Base-by-base conservation (phyloP, 208 protist species). In the Spongospora subterranea region DNA sequence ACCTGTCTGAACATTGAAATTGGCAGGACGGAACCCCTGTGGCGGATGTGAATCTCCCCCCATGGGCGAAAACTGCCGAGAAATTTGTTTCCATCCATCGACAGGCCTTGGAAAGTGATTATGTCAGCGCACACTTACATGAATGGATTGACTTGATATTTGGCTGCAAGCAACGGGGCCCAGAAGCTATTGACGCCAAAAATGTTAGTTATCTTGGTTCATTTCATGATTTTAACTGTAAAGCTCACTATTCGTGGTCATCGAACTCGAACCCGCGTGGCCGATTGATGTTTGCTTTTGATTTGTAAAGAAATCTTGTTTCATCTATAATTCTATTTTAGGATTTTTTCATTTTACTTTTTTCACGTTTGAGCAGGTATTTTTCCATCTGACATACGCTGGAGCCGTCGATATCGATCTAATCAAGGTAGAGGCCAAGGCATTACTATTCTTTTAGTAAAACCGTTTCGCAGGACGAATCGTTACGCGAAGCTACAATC, bases 371-470 rank as follows among this genome's bases (percentile, higher is more conserved):
- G 24, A 60, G 6, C 24, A 60, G 50, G 50, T 99, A 35, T 99
- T 99, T 92, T 95, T 97, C 91, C 96, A 96, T 76, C 94, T 99
- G 0, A 98, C 98, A 20, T 94, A 94, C 92, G 93, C 93, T 53
- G 92, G 92, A n/a, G 66, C 40, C 41, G 92, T 93, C 32, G 71
- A 92, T 43, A 54, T 94, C 0, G 90, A 92, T 13, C 35, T 0
- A 32, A 65, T 13, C 0, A 71, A 17, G 53, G 0, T 46, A 38
- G 35, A 35, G 24, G 6, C 0, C 54, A 46, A 6, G 24, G 13
- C 50, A 29, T 60, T 60, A 29, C 13, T 60, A 24, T 6, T 60
- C 13, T 60, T 24, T 6, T 60, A 24, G 24, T 60, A 6, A 60
- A 24, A 6, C 50, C 24, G 24, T 60, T 24, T 60, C 6, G 13